Conservation (phyloP, 331 rosid genomes). For the Pyracantha coccinea region DNA sequence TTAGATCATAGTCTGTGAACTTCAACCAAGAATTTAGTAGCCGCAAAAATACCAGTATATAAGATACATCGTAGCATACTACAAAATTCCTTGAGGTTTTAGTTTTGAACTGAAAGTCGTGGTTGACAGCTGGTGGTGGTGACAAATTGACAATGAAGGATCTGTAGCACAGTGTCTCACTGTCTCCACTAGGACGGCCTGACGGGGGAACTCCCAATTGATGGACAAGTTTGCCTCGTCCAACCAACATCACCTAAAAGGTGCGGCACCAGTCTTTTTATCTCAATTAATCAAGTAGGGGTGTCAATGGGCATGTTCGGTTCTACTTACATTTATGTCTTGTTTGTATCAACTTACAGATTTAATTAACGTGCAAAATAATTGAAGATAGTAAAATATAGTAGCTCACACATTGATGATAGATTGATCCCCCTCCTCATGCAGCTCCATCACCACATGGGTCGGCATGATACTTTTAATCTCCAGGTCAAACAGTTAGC, state of each 20-base stretch:
- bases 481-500: background rate
- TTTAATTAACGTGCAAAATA: too few relatives aligned
- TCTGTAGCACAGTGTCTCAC: slow-evolving; percentile 15
- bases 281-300: background rate
- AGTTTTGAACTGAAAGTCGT: background rate
- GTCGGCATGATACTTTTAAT: background rate
- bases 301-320: background rate
- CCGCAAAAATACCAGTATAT: too few relatives aligned
- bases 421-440: fast-evolving
- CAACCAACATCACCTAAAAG: slow-evolving; percentile 9
- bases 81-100: background rate
- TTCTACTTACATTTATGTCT: too few relatives aligned
- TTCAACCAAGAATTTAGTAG: too few relatives aligned
- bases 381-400: too few relatives aligned
- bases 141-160: slow-evolving; percentile 23
- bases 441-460: background rate
- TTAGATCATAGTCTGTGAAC: background rate
- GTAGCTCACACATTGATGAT: too few relatives aligned
- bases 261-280: slow-evolving; percentile 16
- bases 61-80: too few relatives aligned
- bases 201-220: slow-evolving; percentile 15
- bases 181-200: slow-evolving; percentile 20
- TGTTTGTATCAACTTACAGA: too few relatives aligned
- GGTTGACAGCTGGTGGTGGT: slow-evolving; percentile 15
- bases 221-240: slow-evolving; percentile 14